Base-by-base conservation (phyloP, 495 filamentous ascomycete genomes). In the Neurospora sp. region DNA sequence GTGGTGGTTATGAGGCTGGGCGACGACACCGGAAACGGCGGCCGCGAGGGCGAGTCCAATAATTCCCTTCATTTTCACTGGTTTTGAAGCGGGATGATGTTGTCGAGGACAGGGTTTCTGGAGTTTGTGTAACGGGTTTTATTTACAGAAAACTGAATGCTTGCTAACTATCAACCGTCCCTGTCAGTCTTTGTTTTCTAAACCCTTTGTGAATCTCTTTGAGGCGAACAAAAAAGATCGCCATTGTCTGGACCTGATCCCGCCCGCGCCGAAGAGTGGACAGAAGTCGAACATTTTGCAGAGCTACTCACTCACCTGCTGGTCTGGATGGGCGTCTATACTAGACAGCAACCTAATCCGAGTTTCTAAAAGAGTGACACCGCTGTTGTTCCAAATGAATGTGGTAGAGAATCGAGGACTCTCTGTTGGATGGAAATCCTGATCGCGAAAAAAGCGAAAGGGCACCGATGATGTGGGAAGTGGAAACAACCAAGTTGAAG, bases 321-420 rank as follows among this genome's bases (percentile, higher is more conserved):
- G 71, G 75, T 71, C 42, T 70, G 39, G 45, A 72, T 73, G 74
- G 74, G 75, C 73, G 72, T 74, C 72, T 61, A 8, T 31, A 61
- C 53, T 61, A 35, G 69, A 68, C 44, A 71, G 69, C 37, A 44
- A 68, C 71, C 69, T 37, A n/a, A 41, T 59, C 47, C 72, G 72
- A 39, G 22, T 61, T 61, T 61, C 53, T 35, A 61, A 61, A 61
- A 16, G 22, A 61, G 27, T 61, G 53, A 61, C 53, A 61, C 53
- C 53, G 20, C 45, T 75, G 71, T 79, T 69, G 78, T 85, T 85
- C 86, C 85, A 87, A 88, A 88, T 73, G 86, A 88, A 85, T 86
- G 86, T 88, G 83, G 80, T 84, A 85, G 86, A 87, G 85, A 86
- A 84, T 71, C 41, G 72, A 40, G 73, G 75, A 81, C 83, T 84